Percentiles rank a stretch among this genome's conserved stretches.
phyloP scores from a whole-genome alignment of 31 red algal genomes.

The Porphyra umbilicalis region DNA sequence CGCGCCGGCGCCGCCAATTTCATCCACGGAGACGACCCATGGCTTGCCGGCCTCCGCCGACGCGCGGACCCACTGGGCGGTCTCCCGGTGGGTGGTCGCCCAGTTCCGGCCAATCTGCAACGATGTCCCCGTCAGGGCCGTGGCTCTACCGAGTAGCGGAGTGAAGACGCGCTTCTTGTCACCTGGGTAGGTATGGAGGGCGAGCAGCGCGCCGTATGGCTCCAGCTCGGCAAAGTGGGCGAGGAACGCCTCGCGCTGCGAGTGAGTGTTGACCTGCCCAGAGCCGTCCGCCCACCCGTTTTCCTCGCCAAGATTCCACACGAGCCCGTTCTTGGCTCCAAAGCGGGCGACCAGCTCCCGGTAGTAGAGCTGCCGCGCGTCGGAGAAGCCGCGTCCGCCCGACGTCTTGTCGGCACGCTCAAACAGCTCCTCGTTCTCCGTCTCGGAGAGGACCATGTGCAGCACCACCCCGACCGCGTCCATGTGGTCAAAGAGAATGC shows the following conservation, averaged over 20 bases:
- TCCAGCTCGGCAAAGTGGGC: constrained; percentile 19
- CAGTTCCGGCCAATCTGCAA: constrained; percentile 30
- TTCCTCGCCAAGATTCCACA: constrained; percentile 45
- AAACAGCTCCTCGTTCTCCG: constrained; percentile 48
- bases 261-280: constrained; percentile 5
- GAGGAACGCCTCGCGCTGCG: constrained; percentile 30
- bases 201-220: constrained; percentile 30
- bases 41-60: constrained; percentile 22
- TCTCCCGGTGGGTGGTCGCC: constrained; percentile 18
- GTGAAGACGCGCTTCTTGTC: constrained; percentile 34
- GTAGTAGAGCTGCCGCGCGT: constrained; percentile 36
- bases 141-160: constrained; percentile 22
- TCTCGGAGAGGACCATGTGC: constrained; percentile 33
- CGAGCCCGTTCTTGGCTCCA: constrained; percentile 29
- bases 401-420: constrained; percentile 12
- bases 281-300: constrained; percentile 17
- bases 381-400: constrained; percentile 16
- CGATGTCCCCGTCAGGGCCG: constrained; percentile 13
- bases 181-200: constrained; percentile 43
- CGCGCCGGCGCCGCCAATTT: constrained; percentile 19
- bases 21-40: constrained; percentile 52
- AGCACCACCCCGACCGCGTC: constrained; percentile 25
- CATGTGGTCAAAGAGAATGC: constrained; percentile 40
- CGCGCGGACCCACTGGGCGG: constrained; percentile 22
- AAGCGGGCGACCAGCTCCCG: constrained; percentile 59